phyloP scores from a whole-genome alignment of 1,284 basidiomycete genomes.

The Coriolopsis trogii region DNA sequence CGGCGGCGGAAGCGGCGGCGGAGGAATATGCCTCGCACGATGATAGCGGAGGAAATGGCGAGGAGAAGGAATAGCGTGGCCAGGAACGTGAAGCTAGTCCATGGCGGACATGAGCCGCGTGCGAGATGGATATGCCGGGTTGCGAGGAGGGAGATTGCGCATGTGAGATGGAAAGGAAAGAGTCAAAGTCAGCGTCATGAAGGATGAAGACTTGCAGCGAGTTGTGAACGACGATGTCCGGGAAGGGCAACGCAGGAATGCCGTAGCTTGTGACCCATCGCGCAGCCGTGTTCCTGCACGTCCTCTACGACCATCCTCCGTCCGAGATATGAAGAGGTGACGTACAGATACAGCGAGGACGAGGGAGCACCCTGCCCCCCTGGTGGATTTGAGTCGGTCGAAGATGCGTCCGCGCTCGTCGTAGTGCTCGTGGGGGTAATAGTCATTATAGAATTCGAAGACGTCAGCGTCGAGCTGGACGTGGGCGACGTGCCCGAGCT shows the following conservation, averaged over 20 bases:
- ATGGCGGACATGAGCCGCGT: too few species aligned
- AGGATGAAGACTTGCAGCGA: background rate
- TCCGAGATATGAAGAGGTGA: slow-evolving; percentile 2
- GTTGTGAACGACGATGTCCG: background rate
- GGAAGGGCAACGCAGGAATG: background rate
- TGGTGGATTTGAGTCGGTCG: background rate
- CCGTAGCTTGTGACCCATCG: slow-evolving; percentile 6
- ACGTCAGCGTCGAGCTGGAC: slow-evolving; percentile 4
- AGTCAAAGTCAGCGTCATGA: background rate
- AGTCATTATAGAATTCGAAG: background rate
- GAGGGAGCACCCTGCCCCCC: slow-evolving; percentile 24
- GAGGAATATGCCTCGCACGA: slow-evolving; percentile 62
- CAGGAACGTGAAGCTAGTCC: slow-evolving; percentile 71
- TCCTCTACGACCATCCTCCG: background rate
- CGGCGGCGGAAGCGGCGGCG: slow-evolving; percentile 59
- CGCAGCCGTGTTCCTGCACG: background rate
- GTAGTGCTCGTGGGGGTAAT: slow-evolving; percentile 6
- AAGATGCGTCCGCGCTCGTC: background rate
- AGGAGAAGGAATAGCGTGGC: slow-evolving; percentile 70
- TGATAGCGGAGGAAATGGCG: slow-evolving; percentile 62
- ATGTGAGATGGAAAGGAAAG: background rate
- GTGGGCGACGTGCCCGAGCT: slow-evolving; percentile 10
- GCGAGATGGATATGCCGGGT: background rate
- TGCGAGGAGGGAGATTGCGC: background rate
- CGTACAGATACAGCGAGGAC: slow-evolving; percentile 41